Evolutionary conservation across 1,284 basidiomycete genomes (phyloP).

Genomic region (Apiotrichum akiyoshidainum): DNA sequence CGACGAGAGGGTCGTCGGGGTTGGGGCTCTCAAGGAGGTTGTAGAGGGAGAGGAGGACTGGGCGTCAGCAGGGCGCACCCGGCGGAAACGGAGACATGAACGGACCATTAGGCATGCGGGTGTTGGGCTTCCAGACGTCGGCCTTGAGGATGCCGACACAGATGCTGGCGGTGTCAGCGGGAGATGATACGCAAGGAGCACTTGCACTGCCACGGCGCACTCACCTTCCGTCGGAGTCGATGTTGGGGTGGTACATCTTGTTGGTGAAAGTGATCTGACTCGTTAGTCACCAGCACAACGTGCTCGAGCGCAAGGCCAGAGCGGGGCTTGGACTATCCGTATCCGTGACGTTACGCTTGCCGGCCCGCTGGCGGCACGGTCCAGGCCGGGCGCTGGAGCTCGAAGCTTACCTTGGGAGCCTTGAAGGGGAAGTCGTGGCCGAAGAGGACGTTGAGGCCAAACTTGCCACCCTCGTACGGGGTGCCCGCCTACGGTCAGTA

Average conservation of each 20-base stretch:
- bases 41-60: conserved; percentile 73
- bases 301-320: too few relatives aligned
- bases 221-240: conserved; percentile 71
- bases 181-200: background rate
- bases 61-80: conserved; percentile 5
- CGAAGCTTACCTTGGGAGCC: conserved; percentile 64
- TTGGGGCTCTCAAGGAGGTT: conserved; percentile 85
- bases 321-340: too few relatives aligned
- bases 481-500: conserved; percentile 59
- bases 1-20: conserved; percentile 78
- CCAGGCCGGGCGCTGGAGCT: background rate
- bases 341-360: too few relatives aligned
- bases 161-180: conserved; percentile 52
- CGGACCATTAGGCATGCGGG: conserved; percentile 69
- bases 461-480: conserved; percentile 80
- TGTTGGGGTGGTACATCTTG: conserved; percentile 64
- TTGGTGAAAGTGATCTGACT: conserved; percentile 81
- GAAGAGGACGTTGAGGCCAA: conserved; percentile 68
- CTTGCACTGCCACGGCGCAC: conserved; percentile 31
- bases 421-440: conserved; percentile 85
- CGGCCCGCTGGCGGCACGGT: background rate
- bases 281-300: background rate
- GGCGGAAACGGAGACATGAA: background rate
- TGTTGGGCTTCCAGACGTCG: conserved; percentile 77
- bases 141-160: conserved; percentile 53